These are phyloP conservation scores for Xerocomellus intermedius DNA, from an alignment of 768 basidiomycete species.

Conservation along the genomic window DNA sequence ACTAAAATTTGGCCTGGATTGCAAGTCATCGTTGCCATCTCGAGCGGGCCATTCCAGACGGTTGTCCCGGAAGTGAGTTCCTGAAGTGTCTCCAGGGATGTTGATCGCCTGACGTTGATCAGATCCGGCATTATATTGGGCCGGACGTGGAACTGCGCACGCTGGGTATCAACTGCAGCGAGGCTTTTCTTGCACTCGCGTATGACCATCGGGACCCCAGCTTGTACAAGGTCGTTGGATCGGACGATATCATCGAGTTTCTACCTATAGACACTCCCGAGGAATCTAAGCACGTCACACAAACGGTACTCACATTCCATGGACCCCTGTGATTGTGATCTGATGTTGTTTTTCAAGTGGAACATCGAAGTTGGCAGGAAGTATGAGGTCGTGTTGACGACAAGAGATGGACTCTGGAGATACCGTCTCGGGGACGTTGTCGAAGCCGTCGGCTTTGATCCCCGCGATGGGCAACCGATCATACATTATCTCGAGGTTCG, in stretches of 20 bases:
- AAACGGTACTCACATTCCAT: slow-evolving; percentile 9
- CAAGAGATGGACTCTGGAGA: slow-evolving; percentile 27
- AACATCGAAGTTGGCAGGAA: slow-evolving; percentile 15
- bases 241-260: slow-evolving; percentile 26
- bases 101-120: neutral
- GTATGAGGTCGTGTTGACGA: slow-evolving; percentile 24
- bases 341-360: slow-evolving; percentile 14
- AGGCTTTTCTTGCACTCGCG: slow-evolving; percentile 21
- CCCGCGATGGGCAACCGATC: slow-evolving; percentile 19
- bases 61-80: slow-evolving; percentile 21
- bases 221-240: slow-evolving; percentile 24
- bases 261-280: slow-evolving; percentile 19
- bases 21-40: slow-evolving; percentile 16
- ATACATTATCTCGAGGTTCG: slow-evolving; percentile 26
- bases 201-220: slow-evolving; percentile 24
- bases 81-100: neutral
- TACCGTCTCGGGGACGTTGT: slow-evolving; percentile 22
- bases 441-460: slow-evolving; percentile 23
- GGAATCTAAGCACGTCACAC: slow-evolving; percentile 18
- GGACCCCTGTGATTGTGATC: neutral
- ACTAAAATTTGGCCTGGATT: slow-evolving; percentile 21
- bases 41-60: slow-evolving; percentile 23
- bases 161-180: slow-evolving; percentile 23
- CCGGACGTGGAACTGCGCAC: slow-evolving; percentile 20
- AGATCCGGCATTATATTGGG: slow-evolving; percentile 20